A percentile compares a stretch with the other conserved stretches of the same genome.
Evolutionary conservation across 768 basidiomycete species (phyloP).

Genomic region (Tricholoma hemisulphureum): DNA sequence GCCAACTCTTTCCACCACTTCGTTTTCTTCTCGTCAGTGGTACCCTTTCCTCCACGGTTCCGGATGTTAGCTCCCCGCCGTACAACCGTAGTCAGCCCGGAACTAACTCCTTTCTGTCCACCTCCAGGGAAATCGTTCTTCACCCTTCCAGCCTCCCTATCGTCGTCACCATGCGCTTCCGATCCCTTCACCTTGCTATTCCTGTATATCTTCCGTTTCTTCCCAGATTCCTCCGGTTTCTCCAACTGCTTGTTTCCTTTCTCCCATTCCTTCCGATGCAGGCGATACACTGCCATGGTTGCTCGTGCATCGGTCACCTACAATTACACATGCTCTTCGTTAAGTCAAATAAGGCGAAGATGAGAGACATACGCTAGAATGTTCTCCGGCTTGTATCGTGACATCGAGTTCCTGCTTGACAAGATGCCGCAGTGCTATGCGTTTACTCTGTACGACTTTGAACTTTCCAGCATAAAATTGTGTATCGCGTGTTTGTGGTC

Average conservation of each 20-base stretch:
- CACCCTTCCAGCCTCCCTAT: constrained; percentile 5
- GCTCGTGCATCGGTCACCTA: constrained; percentile 93
- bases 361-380: constrained; percentile 70
- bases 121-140: constrained; percentile 41
- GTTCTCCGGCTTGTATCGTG: constrained; percentile 84
- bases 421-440: constrained; percentile 76
- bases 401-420: constrained; percentile 77
- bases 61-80: constrained; percentile 24
- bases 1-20: constrained; percentile 50
- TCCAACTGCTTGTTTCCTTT: constrained; percentile 37
- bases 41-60: constrained; percentile 1
- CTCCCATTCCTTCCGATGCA: constrained; percentile 86
- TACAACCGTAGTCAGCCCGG: constrained; percentile 54
- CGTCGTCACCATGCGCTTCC: constrained; percentile 13
- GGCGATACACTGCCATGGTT: constrained; percentile 88
- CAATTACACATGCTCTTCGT: not conserved
- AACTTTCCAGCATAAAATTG: constrained; percentile 60
- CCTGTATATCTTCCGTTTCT: constrained; percentile 20
- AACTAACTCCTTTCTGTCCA: constrained; percentile 63
- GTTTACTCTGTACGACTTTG: constrained; percentile 58
- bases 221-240: constrained; percentile 11
- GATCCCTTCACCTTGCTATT: constrained; percentile 15
- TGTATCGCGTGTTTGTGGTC: constrained; percentile 64
- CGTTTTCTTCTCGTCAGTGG: constrained; percentile 18
- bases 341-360: not conserved